A percentile compares a stretch with the other conserved stretches of the same genome.
Evolutionary conservation across 305 asterid species (phyloP).

Genomic region (Fraxinus ornus): DNA sequence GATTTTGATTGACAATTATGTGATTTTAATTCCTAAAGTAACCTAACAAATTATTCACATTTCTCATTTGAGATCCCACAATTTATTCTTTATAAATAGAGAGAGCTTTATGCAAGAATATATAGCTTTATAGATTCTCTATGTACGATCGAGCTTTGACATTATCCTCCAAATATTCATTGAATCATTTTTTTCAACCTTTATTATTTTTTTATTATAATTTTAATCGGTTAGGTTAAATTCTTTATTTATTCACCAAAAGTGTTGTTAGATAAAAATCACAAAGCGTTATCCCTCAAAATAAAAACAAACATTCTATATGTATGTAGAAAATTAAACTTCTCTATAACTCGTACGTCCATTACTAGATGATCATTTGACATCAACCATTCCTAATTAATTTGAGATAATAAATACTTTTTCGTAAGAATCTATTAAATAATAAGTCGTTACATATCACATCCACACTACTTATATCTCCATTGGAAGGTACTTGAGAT

Average conservation of each 20-base stretch:
- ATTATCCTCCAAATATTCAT: not conserved
- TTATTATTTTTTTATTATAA: no score
- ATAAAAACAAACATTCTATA: no score
- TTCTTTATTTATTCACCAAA: not conserved
- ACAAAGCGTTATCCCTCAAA: not conserved
- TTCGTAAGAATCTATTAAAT: not conserved
- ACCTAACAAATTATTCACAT: not conserved
- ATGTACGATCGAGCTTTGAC: not conserved
- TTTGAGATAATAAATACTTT: no score
- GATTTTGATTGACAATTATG: not conserved
- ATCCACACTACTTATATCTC: not conserved
- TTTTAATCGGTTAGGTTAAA: not conserved
- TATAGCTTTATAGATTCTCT: not conserved
- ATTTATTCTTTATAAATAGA: not conserved
- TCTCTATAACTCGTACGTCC: not conserved
- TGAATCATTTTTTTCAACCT: not conserved
- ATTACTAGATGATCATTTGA: not conserved
- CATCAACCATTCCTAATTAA: not conserved
- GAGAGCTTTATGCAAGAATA: not conserved
- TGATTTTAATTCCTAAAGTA: not conserved
- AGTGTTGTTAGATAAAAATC: not conserved
- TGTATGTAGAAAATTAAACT: not conserved
- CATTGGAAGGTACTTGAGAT: slow-evolving; percentile 8
- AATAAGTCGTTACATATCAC: not conserved
- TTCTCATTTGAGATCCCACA: not conserved